Conservation (phyloP, 2,329 filamentous ascomycete genomes). For the Colletotrichum musicola region DNA sequence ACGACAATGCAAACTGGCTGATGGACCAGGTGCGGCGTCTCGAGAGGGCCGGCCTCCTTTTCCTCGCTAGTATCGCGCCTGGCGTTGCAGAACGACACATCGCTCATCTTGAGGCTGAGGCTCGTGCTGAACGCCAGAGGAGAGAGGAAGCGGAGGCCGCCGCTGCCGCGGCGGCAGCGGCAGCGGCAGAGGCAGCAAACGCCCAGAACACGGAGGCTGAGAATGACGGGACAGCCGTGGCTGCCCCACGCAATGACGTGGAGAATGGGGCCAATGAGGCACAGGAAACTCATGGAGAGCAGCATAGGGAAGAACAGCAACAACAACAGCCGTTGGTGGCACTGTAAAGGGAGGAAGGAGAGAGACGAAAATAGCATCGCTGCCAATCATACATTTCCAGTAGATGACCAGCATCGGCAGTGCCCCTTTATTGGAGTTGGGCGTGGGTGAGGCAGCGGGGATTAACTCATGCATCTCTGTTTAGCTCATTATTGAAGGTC, state of each 20-base stretch:
- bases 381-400: slow-evolving; percentile 34
- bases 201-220: slow-evolving; percentile 13
- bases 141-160: slow-evolving; percentile 58
- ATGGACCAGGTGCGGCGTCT: slow-evolving; percentile 64
- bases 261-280: not conserved
- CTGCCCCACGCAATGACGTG: slow-evolving; percentile 3
- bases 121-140: slow-evolving; percentile 58
- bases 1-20: slow-evolving; percentile 62
- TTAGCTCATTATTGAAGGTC: slow-evolving; percentile 10
- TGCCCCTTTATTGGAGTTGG: slow-evolving; percentile 32
- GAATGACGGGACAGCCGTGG: slow-evolving; percentile 21
- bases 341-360: not conserved
- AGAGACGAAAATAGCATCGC: not conserved
- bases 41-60: slow-evolving; percentile 72
- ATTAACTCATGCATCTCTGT: slow-evolving; percentile 19
- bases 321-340: slow-evolving; percentile 32
- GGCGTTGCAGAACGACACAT: slow-evolving; percentile 76
- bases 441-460: slow-evolving; percentile 27
- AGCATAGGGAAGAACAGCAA: slow-evolving; percentile 32
- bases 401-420: slow-evolving; percentile 14
- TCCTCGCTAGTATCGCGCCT: slow-evolving; percentile 75
- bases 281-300: slow-evolving; percentile 14
- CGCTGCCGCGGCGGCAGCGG: slow-evolving; percentile 46
- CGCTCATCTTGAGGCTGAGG: slow-evolving; percentile 66
- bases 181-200: slow-evolving; percentile 46